Conservation (phyloP, 2,329 filamentous ascomycete genomes). For the Epichloe sp. region DNA sequence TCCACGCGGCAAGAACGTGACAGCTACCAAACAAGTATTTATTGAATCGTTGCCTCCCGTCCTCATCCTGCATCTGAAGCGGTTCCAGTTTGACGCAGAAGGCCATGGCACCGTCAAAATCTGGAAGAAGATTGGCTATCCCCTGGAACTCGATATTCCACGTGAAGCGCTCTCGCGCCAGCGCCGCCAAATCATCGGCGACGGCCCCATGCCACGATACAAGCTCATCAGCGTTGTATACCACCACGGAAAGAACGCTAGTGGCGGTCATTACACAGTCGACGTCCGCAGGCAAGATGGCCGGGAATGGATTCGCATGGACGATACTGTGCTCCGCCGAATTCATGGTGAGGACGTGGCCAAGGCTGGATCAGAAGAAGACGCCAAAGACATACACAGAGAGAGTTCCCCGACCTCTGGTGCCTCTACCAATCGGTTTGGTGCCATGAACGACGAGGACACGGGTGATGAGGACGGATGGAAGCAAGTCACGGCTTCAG, state of each 20-base stretch:
- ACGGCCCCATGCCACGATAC: slow-evolving; percentile 65
- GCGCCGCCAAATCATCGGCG: slow-evolving; percentile 50
- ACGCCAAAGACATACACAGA: slow-evolving; percentile 39
- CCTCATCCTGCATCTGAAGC: slow-evolving; percentile 88
- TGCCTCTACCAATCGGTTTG: slow-evolving; percentile 59
- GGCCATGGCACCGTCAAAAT: slow-evolving; percentile 82
- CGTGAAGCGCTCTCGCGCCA: slow-evolving; percentile 74
- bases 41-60: slow-evolving; percentile 87
- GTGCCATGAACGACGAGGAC: slow-evolving; percentile 53
- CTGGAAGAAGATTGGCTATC: slow-evolving; percentile 96
- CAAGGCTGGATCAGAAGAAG: slow-evolving; percentile 70
- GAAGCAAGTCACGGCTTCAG: slow-evolving; percentile 59
- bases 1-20: slow-evolving; percentile 59
- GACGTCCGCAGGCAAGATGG: slow-evolving; percentile 89
- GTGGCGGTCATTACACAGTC: slow-evolving; percentile 94
- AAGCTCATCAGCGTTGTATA: slow-evolving; percentile 84
- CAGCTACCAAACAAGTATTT: slow-evolving; percentile 85
- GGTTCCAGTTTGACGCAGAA: slow-evolving; percentile 86
- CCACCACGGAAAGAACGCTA: slow-evolving; percentile 94
- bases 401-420: slow-evolving; percentile 15
- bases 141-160: slow-evolving; percentile 85
- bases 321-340: slow-evolving; percentile 81
- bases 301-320: slow-evolving; percentile 90
- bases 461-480: slow-evolving; percentile 58
- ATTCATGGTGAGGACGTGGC: slow-evolving; percentile 82